These are phyloP conservation scores for Penicillium sp. DNA, from an alignment of 2,329 filamentous ascomycete genomes.

Conservation along the genomic window DNA sequence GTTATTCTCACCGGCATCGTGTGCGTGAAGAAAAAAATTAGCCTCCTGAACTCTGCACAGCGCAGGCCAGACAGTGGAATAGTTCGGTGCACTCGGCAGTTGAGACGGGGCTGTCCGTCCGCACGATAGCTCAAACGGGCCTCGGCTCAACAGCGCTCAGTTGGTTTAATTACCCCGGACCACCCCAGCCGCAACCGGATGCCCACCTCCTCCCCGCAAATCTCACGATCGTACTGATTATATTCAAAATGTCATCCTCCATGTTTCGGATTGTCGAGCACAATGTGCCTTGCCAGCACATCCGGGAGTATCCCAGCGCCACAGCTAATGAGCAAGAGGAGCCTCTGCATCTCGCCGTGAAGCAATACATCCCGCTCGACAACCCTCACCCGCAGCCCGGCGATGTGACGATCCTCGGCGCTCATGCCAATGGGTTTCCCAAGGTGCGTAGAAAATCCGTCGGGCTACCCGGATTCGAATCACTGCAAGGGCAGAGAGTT, in stretches of 20 bases:
- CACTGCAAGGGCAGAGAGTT: neutral
- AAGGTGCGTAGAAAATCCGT: conserved; percentile 54
- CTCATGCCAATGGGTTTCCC: conserved; percentile 87
- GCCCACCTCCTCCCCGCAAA: neutral
- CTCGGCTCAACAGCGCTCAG: conserved; percentile 5
- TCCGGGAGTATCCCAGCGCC: conserved; percentile 72
- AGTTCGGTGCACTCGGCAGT: conserved; percentile 4
- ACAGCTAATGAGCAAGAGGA: conserved; percentile 70
- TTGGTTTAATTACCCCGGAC: conserved; percentile 7
- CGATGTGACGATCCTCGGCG: conserved; percentile 77
- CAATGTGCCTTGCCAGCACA: conserved; percentile 65
- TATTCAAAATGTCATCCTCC: conserved; percentile 40
- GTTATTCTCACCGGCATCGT: no score
- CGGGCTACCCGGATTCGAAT: neutral
- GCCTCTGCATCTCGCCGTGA: conserved; percentile 65
- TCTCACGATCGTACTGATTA: neutral
- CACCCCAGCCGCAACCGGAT: neutral
- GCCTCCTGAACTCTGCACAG: no score
- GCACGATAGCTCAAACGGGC: conserved; percentile 1
- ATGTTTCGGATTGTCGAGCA: conserved; percentile 62
- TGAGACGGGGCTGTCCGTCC: conserved; percentile 4
- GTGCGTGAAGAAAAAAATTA: no score
- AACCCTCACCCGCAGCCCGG: conserved; percentile 63
- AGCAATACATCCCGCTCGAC: conserved; percentile 77
- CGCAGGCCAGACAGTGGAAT: no score